Evolutionary conservation across 2,329 filamentous ascomycete species (phyloP), one percentile per base, ranked within the genome.

Genomic region (Fusarium praegraminearum): DNA sequence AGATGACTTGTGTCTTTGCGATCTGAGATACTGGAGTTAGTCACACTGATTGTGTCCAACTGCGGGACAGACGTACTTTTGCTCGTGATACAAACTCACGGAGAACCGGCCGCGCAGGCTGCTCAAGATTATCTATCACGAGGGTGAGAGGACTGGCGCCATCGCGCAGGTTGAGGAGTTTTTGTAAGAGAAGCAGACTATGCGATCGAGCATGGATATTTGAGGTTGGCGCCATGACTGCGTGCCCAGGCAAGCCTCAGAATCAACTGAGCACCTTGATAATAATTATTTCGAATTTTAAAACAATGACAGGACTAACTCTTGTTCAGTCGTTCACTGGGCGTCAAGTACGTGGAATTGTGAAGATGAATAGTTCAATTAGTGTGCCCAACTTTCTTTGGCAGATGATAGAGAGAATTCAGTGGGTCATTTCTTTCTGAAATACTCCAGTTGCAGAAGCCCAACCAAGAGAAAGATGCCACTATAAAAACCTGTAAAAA

Each of bases 131-230:
- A 79, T 98, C 95, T 59, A 97, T 84, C 5, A 98, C 81, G 28
- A 98, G 83, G 0, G 94, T 98, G 75, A 98, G 89, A 4, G 95
- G 95, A 50, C 93, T 97, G 16, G 91, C 89, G 59, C 89, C 89
- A 78, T 96, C 92, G 67, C 93, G 87, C 58, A 93, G 83, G 76
- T 90, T 93, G 68, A 97, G 84, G 3, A 97, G 83, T 76, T 93
- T 94, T 68, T 94, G 92, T 57, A 97, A 89, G 4, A 97, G 84
- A 4, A 97, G 87, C 24, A 97, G 82, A 77, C 94, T 94, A 80
- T 97, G 94, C 22, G 93, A 94, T 69, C 93, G 88, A 32, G 92
- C 86, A 76, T 97, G 93, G 47, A 86, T 82, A 45, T 86, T 81
- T n/a, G 83, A 81, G 22, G 83, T 80, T 7, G 87, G 83, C 30